phyloP scores from a whole-genome alignment of 2,329 filamentous ascomycete species.

The Scleromitrula shiraiana region DNA sequence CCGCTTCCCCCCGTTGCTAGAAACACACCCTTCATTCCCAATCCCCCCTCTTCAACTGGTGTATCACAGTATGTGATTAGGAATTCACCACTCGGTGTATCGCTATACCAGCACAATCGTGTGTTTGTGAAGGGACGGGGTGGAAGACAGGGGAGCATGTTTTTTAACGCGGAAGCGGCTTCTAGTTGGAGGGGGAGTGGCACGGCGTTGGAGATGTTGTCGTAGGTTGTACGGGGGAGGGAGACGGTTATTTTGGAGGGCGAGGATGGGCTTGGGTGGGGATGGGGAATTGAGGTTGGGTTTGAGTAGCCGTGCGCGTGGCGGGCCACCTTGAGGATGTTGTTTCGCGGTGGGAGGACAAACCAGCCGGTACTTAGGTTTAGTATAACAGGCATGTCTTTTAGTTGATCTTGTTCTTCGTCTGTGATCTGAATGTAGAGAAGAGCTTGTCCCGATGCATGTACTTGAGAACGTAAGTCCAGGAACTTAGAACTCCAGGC shows the following conservation, averaged over 20 bases:
- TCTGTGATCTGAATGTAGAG: conserved; percentile 68
- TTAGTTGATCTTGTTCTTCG: conserved; percentile 59
- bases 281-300: conserved; percentile 26
- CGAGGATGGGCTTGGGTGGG: conserved; percentile 4
- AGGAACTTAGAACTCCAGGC: conserved; percentile 78
- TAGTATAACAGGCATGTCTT: conserved; percentile 61
- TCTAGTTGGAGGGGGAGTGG: conserved; percentile 19
- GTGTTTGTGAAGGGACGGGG: conserved; percentile 43
- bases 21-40: conserved; percentile 38
- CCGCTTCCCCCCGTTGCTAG: conserved; percentile 41
- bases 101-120: conserved; percentile 57
- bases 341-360: conserved; percentile 58
- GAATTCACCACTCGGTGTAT: conserved; percentile 57
- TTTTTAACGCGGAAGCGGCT: conserved; percentile 17
- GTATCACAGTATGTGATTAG: conserved; percentile 41
- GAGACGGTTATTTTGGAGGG: conserved; percentile 13
- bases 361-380: conserved; percentile 67
- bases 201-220: conserved; percentile 18
- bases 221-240: conserved; percentile 18
- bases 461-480: conserved; percentile 66
- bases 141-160: conserved; percentile 47
- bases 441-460: conserved; percentile 75
- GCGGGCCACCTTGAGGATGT: conserved; percentile 49
- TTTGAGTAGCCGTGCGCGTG: conserved; percentile 52
- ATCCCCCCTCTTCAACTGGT: conserved; percentile 29